These are phyloP conservation scores for Ceratocystis eucalypticola DNA, from an alignment of 2,329 filamentous ascomycete genomes.

Conservation along the genomic window DNA sequence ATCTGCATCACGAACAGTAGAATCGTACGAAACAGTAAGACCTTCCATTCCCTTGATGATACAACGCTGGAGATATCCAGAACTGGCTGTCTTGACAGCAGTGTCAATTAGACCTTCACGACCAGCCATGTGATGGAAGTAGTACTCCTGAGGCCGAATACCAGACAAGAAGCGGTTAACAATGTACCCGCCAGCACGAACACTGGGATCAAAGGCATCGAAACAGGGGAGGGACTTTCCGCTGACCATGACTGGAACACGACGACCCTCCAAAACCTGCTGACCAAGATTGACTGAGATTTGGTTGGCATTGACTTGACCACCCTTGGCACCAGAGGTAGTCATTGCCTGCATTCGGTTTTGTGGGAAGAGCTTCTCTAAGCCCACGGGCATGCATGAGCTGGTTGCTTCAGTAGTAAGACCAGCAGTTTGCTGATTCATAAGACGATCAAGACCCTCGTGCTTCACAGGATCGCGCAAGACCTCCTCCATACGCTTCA, in stretches of 20 bases:
- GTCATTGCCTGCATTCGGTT: constrained; percentile 99
- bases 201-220: constrained; percentile 75
- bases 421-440: constrained; percentile 54
- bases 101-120: constrained; percentile 98
- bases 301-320: constrained; percentile 82
- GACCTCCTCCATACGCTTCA: constrained; percentile 67
- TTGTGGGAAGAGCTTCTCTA: constrained; percentile 84
- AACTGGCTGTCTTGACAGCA: constrained; percentile 93
- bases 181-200: constrained; percentile 85
- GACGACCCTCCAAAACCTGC: constrained; percentile 84
- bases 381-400: constrained; percentile 63
- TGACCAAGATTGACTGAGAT: constrained; percentile 97
- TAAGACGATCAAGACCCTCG: constrained; percentile 74
- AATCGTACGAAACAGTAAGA: constrained; percentile 81
- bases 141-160: constrained; percentile 94
- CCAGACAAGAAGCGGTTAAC: constrained; percentile 95
- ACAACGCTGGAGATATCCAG: constrained; percentile 91
- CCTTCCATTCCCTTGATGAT: constrained; percentile 98
- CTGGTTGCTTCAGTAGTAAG: constrained; percentile 69
- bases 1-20: constrained; percentile 84
- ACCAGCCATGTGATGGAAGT: constrained; percentile 98
- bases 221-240: constrained; percentile 94
- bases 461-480: constrained; percentile 85
- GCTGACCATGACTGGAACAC: constrained; percentile 95
- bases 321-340: constrained; percentile 87